phyloP scores from a whole-genome alignment of 768 basidiomycete species.

The Omphalotus guepiniiformis region DNA sequence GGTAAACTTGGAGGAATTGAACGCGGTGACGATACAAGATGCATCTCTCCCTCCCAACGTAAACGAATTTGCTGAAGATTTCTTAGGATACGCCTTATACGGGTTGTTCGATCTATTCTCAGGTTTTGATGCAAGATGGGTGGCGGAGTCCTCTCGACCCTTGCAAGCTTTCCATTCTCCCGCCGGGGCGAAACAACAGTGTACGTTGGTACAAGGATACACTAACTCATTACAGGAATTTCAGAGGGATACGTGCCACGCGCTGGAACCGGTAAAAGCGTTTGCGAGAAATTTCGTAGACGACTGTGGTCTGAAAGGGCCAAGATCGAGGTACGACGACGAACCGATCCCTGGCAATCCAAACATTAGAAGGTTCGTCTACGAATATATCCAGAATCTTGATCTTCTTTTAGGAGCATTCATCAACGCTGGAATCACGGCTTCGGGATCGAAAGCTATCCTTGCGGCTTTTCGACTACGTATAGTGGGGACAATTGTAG shows the following conservation, averaged over 20 bases:
- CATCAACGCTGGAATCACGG: conserved; percentile 30
- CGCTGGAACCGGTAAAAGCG: conserved; percentile 7
- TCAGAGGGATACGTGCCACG: conserved; percentile 18
- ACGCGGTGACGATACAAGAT: conserved; percentile 26
- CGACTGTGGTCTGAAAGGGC: conserved; percentile 19
- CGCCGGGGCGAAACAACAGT: conserved; percentile 17
- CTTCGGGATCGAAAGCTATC: conserved; percentile 30
- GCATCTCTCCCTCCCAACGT: conserved; percentile 19
- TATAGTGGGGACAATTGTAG: conserved; percentile 7
- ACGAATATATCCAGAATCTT: conserved; percentile 13
- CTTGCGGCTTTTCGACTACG: neutral
- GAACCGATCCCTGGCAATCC: conserved; percentile 13
- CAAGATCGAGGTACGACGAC: too few species aligned
- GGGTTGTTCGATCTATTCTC: conserved; percentile 24
- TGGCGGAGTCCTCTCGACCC: conserved; percentile 22
- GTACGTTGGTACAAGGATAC: conserved; percentile 27
- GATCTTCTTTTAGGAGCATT: conserved; percentile 15
- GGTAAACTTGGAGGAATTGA: conserved; percentile 28
- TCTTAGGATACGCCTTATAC: conserved; percentile 19
- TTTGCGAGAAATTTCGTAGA: conserved; percentile 18
- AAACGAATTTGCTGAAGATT: conserved; percentile 23
- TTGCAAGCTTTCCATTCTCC: conserved; percentile 29
- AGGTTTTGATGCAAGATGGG: conserved; percentile 27
- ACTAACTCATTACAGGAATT: conserved; percentile 33
- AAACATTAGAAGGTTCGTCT: conserved; percentile 12